Conservation (phyloP, 768 basidiomycete genomes). For the Kwoniella sp. region DNA sequence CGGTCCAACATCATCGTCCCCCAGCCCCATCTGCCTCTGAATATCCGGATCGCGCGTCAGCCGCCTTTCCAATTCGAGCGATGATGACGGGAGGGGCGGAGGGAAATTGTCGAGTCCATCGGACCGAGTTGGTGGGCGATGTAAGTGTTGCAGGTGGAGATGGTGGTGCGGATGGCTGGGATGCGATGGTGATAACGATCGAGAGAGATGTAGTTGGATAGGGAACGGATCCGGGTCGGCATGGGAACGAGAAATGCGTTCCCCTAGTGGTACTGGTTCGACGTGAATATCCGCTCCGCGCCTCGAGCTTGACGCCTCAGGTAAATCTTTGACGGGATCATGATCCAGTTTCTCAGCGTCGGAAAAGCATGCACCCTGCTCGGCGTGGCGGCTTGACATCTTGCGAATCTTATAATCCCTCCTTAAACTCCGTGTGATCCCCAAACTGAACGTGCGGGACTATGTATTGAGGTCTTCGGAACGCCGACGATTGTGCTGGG, state of each 20-base stretch:
- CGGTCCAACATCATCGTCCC: conserved; percentile 38
- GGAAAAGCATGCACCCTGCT: too few species aligned
- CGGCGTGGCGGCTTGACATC: too few species aligned
- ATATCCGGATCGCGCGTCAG: conserved; percentile 35
- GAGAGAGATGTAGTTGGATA: conserved; percentile 18
- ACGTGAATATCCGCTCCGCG: background rate
- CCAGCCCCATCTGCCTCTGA: conserved; percentile 31
- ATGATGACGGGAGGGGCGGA: conserved; percentile 27
- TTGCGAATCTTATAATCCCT: too few species aligned
- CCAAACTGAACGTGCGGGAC: too few species aligned
- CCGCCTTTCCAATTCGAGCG: conserved; percentile 27
- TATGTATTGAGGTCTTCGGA: background rate
- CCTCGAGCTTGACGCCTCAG: background rate
- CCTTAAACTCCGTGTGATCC: too few species aligned
- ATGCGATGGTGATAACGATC: background rate
- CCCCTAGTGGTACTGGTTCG: background rate
- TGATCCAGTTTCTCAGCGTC: background rate
- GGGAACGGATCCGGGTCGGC: conserved; percentile 11
- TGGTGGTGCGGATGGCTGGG: background rate
- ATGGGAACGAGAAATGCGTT: background rate
- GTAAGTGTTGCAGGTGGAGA: conserved; percentile 1
- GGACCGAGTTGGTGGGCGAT: conserved; percentile 21
- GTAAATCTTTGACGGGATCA: background rate
- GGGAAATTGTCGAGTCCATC: conserved; percentile 46
- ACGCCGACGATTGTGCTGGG: background rate